These are phyloP conservation scores for Botryotinia calthae DNA, from an alignment of 2,329 filamentous ascomycete genomes.

Conservation along the genomic window DNA sequence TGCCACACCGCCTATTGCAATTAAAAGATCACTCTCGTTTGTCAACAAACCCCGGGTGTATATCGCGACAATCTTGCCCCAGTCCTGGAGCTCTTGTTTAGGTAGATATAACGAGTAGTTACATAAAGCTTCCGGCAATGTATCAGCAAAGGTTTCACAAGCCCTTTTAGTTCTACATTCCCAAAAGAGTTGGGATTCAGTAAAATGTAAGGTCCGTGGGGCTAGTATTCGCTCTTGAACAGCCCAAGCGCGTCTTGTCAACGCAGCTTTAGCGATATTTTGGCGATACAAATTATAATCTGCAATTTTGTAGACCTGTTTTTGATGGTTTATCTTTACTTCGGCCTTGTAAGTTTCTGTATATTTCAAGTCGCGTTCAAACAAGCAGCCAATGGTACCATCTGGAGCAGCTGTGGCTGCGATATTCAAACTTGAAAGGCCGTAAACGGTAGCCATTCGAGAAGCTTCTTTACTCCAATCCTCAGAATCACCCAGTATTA, in stretches of 20 bases:
- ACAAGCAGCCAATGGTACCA: background rate
- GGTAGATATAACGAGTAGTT: accelerated
- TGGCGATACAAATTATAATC: accelerated
- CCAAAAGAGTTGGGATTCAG: background rate
- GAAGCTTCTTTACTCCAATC: background rate
- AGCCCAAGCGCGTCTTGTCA: background rate
- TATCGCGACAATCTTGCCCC: accelerated
- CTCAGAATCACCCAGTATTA: background rate
- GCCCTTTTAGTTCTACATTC: background rate
- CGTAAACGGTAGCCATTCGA: background rate
- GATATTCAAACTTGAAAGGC: background rate
- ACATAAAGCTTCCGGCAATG: background rate
- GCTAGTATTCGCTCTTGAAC: background rate
- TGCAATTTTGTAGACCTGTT: too few relatives aligned
- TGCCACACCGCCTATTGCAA: too few relatives aligned
- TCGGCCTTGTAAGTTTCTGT: too few relatives aligned
- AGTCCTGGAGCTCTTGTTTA: too few relatives aligned
- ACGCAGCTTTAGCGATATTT: accelerated
- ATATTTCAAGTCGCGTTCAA: background rate
- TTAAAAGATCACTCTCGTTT: too few relatives aligned
- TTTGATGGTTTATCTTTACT: too few relatives aligned
- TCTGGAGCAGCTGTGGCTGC: background rate
- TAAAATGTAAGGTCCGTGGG: background rate
- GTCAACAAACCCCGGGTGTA: accelerated
- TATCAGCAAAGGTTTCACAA: background rate